These are phyloP conservation scores for Penicillium lagena DNA, from an alignment of 495 filamentous ascomycete genomes.

Conservation along the genomic window DNA sequence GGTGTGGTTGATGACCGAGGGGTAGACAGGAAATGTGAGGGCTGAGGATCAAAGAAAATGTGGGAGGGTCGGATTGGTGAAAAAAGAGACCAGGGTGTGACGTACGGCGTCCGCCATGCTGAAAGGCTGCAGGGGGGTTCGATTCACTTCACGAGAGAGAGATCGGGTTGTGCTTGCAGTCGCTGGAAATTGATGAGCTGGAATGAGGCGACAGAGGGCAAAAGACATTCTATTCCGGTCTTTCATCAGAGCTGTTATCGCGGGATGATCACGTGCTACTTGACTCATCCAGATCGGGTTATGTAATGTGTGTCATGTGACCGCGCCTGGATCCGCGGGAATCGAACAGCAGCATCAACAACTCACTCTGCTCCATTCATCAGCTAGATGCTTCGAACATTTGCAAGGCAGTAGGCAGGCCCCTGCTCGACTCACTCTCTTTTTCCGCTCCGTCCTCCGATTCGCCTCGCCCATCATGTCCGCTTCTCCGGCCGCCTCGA, in stretches of 20 bases:
- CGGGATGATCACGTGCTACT: slow-evolving; percentile 19
- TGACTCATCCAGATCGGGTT: slow-evolving; percentile 9
- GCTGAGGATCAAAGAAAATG: slow-evolving; percentile 32
- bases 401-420: slow-evolving; percentile 33
- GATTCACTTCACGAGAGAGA: slow-evolving; percentile 11
- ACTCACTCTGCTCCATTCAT: neutral
- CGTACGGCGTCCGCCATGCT: slow-evolving; percentile 48
- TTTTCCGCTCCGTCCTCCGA: slow-evolving; percentile 2
- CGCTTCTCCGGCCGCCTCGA: slow-evolving; percentile 24
- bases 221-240: neutral
- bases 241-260: slow-evolving; percentile 20
- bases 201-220: slow-evolving; percentile 5
- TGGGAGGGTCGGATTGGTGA: slow-evolving; percentile 28
- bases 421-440: slow-evolving; percentile 21
- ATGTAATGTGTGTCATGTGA: too few species aligned
- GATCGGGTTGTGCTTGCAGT: neutral
- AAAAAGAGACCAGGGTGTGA: slow-evolving; percentile 39
- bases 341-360: slow-evolving; percentile 5
- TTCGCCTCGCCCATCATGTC: slow-evolving; percentile 20
- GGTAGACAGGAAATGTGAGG: slow-evolving; percentile 11
- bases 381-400: slow-evolving; percentile 18
- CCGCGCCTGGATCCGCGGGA: neutral
- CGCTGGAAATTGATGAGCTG: neutral
- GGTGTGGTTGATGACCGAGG: slow-evolving; percentile 14
- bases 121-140: slow-evolving; percentile 6